A percentile compares a stretch with the other conserved stretches of the same genome.
Conservation (phyloP, 176 grass and related monocot genomes). For the Carex cristatella region DNA sequence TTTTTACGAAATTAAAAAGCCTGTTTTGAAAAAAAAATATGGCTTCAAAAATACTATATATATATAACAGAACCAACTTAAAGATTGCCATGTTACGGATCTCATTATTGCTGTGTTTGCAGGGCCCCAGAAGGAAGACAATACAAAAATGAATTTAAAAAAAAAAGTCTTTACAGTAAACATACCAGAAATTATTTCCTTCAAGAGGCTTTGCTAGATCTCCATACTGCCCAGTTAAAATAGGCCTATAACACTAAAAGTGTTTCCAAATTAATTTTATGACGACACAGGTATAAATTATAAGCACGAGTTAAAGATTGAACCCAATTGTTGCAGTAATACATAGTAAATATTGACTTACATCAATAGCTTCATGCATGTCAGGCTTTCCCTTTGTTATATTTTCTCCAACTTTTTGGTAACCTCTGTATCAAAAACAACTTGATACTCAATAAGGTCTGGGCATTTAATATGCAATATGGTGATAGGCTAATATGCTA, state of each 20-base stretch:
- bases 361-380: slow-evolving; percentile 99
- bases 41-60: background rate
- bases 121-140: background rate
- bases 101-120: background rate
- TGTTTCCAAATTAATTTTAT: slow-evolving; percentile 1
- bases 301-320: background rate
- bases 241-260: slow-evolving; percentile 57
- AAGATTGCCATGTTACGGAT: background rate
- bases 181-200: slow-evolving; percentile 83
- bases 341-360: slow-evolving; percentile 31
- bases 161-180: background rate
- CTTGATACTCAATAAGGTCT: background rate
- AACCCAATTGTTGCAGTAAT: background rate
- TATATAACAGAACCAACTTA: background rate
- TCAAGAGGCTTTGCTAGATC: slow-evolving; percentile 73
- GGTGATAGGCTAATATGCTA: background rate
- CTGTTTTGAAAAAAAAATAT: background rate
- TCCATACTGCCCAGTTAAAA: slow-evolving; percentile 59
- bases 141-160: background rate
- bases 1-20: background rate
- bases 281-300: slow-evolving; percentile 6
- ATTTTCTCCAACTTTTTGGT: slow-evolving; percentile 75
- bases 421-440: slow-evolving; percentile 45
- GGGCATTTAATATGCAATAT: background rate
- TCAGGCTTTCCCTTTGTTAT: slow-evolving; percentile 87